A percentile compares a stretch with the other conserved stretches of the same genome.
These are phyloP conservation scores for Neolentinus lepideus DNA, from an alignment of 1,284 basidiomycete species.

Conservation along the genomic window DNA sequence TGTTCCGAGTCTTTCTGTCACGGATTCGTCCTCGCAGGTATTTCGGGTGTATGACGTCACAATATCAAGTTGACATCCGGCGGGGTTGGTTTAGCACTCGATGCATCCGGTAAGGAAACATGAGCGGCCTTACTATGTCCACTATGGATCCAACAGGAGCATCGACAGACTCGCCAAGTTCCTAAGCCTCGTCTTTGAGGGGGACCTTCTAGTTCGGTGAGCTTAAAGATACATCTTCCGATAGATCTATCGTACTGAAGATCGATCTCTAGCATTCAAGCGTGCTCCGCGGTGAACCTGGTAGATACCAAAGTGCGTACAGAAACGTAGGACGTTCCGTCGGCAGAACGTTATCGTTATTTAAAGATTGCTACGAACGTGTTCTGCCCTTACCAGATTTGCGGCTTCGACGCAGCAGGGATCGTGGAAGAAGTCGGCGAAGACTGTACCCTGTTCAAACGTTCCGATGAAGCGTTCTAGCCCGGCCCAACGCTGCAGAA, in stretches of 20 bases:
- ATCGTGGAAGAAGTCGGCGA: neutral
- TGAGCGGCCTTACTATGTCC: too few relatives aligned
- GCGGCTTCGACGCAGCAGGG: constrained; percentile 1
- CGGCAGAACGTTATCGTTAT: neutral
- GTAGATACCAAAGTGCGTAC: neutral
- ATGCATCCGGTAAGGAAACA: too few relatives aligned
- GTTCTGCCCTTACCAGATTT: neutral
- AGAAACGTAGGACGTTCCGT: neutral
- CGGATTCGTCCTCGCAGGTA: too few relatives aligned
- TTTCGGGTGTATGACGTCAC: too few relatives aligned
- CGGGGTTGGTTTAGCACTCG: too few relatives aligned
- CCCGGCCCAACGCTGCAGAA: neutral
- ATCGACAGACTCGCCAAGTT: neutral
- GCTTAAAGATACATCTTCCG: neutral
- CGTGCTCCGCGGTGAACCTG: neutral
- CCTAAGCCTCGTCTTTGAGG: neutral
- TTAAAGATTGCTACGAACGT: neutral
- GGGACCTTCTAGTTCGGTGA: neutral
- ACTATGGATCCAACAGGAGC: neutral
- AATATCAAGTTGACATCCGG: too few relatives aligned
- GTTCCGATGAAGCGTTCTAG: neutral
- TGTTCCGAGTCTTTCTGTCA: too few relatives aligned
- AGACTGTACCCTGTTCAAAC: neutral
- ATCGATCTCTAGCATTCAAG: neutral
- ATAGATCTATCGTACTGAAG: neutral